Evolutionary conservation across 2,329 filamentous ascomycete genomes (phyloP).

Genomic region (Penicillium sp.): DNA sequence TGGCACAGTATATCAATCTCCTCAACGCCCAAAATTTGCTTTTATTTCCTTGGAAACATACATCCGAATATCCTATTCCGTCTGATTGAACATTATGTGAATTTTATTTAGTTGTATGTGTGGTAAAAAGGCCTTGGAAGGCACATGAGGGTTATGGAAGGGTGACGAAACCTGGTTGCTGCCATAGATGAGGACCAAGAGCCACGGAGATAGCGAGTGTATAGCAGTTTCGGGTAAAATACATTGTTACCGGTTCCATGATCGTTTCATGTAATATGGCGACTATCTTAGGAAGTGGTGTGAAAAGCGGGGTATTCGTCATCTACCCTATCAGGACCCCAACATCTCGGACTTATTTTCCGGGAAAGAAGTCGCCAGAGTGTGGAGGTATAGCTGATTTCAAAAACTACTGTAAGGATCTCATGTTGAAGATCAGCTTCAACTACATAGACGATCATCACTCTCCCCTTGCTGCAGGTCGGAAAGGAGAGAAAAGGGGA

Average conservation of each 20-base stretch:
- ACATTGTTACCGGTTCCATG: background rate
- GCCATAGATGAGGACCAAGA: background rate
- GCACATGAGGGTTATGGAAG: background rate
- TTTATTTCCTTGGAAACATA: slow-evolving; percentile 19
- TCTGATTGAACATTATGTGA: background rate
- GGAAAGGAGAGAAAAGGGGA: slow-evolving; percentile 16
- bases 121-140: background rate
- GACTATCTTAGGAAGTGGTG: background rate
- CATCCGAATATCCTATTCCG: slow-evolving; percentile 10
- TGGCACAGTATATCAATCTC: slow-evolving; percentile 17
- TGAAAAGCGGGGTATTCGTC: no score
- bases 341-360: no score
- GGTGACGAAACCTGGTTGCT: background rate
- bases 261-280: background rate
- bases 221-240: background rate
- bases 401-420: slow-evolving; percentile 1
- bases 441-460: slow-evolving; percentile 10
- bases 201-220: background rate
- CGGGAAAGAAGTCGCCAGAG: no score
- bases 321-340: no score
- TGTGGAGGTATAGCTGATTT: no score
- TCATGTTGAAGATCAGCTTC: slow-evolving; percentile 11
- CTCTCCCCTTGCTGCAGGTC: slow-evolving; percentile 4
- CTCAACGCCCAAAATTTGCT: slow-evolving; percentile 20
- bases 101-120: background rate